A percentile compares a stretch with the other conserved stretches of the same genome.
These are phyloP conservation scores for Wallacemonas sp. DNA, from an alignment of 208 protist species.

Conservation along the genomic window DNA sequence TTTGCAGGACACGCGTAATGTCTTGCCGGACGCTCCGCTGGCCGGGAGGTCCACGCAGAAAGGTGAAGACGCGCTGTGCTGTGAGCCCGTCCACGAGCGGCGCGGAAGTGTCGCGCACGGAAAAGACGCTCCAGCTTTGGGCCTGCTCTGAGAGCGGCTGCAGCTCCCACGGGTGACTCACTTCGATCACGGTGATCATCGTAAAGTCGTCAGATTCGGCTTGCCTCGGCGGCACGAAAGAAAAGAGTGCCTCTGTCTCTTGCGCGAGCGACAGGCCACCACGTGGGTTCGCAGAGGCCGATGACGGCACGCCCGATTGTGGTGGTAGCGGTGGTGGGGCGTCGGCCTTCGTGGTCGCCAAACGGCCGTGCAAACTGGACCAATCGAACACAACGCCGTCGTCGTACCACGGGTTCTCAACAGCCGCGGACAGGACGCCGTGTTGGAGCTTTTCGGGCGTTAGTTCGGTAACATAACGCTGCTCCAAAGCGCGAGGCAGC, in stretches of 20 bases:
- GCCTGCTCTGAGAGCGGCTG: constrained; percentile 57
- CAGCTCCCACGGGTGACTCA: constrained; percentile 47
- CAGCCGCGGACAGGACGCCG: constrained; percentile 42
- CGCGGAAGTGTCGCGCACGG: not conserved
- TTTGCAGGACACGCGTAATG: constrained; percentile 36
- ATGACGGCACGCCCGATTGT: constrained; percentile 3
- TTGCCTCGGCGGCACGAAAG: not conserved
- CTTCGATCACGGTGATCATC: constrained; percentile 48
- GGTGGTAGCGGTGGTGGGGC: not conserved
- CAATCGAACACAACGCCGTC: constrained; percentile 68
- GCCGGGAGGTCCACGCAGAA: constrained; percentile 51
- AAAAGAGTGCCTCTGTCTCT: not conserved
- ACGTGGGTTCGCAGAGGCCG: no score
- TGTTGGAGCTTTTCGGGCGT: constrained; percentile 8
- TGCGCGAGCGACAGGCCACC: not conserved
- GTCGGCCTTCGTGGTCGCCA: constrained; percentile 8
- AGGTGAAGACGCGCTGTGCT: constrained; percentile 30
- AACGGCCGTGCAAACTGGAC: constrained; percentile 49
- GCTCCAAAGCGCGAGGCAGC: constrained; percentile 28
- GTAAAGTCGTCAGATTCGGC: not conserved
- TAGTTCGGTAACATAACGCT: constrained; percentile 26
- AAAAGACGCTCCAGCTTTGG: constrained; percentile 46
- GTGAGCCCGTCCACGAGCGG: not conserved
- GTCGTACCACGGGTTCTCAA: constrained; percentile 62
- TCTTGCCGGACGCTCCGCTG: constrained; percentile 48